Evolutionary conservation across 1,284 basidiomycete genomes (phyloP).

Genomic region (Vanrija humicola): DNA sequence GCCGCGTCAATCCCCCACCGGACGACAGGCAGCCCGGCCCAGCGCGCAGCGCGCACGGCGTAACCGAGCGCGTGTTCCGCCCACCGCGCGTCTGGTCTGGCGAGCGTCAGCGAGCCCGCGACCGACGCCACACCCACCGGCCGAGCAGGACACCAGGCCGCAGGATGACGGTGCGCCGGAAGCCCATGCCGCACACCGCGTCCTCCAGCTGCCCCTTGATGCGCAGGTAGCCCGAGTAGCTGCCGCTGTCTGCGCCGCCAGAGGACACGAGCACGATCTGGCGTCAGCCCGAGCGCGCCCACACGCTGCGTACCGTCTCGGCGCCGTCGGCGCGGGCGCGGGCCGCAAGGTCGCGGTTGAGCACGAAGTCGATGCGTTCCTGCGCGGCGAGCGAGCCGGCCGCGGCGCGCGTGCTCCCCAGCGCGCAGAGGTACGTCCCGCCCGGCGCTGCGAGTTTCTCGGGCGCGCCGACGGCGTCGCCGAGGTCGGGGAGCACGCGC

Average conservation of each 20-base stretch:
- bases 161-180: conserved; percentile 36
- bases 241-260: conserved; percentile 19
- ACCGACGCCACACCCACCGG: no score
- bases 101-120: no score
- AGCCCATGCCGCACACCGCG: conserved; percentile 31
- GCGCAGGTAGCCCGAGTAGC: conserved; percentile 29
- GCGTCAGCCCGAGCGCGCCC: no score
- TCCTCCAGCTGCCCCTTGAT: conserved; percentile 47
- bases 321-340: conserved; percentile 41
- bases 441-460: conserved; percentile 15
- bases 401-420: conserved; percentile 41
- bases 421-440: conserved; percentile 33
- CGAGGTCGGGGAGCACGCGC: conserved; percentile 24
- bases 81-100: conserved; percentile 14
- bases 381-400: conserved; percentile 33
- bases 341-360: conserved; percentile 40
- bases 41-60: no score
- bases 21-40: no score
- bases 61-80: conserved; percentile 8
- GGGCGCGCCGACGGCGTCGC: conserved; percentile 11
- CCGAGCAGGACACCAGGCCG: conserved; percentile 35
- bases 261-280: conserved; percentile 46
- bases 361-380: conserved; percentile 35
- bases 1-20: no score
- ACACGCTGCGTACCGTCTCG: conserved; percentile 37